Conservation (phyloP, 2,329 filamentous ascomycete species). For the Xylariomycetidae sp. region DNA sequence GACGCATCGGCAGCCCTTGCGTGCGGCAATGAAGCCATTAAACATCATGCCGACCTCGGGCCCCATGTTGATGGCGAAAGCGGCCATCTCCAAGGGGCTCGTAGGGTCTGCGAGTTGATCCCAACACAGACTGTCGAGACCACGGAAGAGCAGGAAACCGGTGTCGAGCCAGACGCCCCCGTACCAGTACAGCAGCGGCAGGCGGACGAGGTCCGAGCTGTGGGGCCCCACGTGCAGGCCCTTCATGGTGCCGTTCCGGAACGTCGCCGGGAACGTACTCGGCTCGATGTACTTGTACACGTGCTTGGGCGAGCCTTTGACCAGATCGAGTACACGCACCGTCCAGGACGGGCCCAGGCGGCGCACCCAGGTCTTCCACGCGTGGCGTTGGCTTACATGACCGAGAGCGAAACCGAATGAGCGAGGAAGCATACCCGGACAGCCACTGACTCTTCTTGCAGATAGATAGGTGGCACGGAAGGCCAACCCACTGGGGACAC, state of each 20-base stretch:
- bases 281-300: conserved; percentile 28
- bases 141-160: conserved; percentile 29
- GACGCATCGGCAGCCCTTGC: conserved; percentile 38
- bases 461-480: too few relatives aligned
- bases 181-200: conserved; percentile 28
- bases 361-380: conserved; percentile 41
- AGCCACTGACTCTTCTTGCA: too few relatives aligned
- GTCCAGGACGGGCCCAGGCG: conserved; percentile 36
- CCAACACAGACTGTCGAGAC: conserved; percentile 31
- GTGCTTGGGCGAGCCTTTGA: conserved; percentile 29
- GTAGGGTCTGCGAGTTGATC: conserved; percentile 19
- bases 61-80: conserved; percentile 31
- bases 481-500: too few relatives aligned
- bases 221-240: conserved; percentile 37
- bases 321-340: conserved; percentile 33
- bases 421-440: too few relatives aligned
- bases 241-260: conserved; percentile 34
- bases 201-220: conserved; percentile 37
- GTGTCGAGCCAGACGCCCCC: conserved; percentile 36
- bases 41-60: conserved; percentile 29
- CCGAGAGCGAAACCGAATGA: too few relatives aligned
- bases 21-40: conserved; percentile 38
- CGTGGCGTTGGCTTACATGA: too few relatives aligned
- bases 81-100: conserved; percentile 26
- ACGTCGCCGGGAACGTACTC: conserved; percentile 30